phyloP scores from a whole-genome alignment of 2,329 filamentous ascomycete genomes.

The Tolypocladium ovalisporum region DNA sequence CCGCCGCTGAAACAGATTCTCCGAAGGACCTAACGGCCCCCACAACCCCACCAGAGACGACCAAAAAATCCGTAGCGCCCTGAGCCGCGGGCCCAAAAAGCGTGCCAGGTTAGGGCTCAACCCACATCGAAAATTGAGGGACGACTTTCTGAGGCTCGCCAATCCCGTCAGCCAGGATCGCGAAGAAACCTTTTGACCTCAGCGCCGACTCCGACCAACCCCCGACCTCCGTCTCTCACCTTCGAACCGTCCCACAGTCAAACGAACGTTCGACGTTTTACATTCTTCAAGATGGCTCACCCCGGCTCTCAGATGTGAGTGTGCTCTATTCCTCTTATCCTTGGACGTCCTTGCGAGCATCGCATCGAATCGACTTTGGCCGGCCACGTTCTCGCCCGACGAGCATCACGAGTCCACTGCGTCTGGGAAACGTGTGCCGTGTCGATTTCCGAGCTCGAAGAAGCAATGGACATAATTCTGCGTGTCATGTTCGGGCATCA shows the following conservation, averaged over 20 bases:
- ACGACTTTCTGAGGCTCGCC: conserved; percentile 3
- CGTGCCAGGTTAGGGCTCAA: conserved; percentile 16
- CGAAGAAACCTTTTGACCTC: conserved; percentile 4
- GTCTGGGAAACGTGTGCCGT: background rate
- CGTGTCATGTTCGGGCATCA: background rate
- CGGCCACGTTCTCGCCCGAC: background rate
- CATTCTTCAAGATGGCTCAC: conserved; percentile 45
- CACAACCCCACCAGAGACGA: background rate
- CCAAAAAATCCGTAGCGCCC: background rate
- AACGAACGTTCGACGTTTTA: conserved; percentile 9
- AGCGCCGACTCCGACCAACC: conserved; percentile 2
- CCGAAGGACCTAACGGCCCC: no score
- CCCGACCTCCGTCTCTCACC: background rate
- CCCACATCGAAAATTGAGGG: conserved; percentile 14
- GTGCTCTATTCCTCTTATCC: background rate
- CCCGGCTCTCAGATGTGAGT: conserved; percentile 54
- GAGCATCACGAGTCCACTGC: background rate
- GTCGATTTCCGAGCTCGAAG: background rate
- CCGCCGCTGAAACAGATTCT: conserved; percentile 10
- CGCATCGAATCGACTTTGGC: background rate
- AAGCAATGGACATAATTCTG: no score
- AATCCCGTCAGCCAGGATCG: conserved; percentile 3
- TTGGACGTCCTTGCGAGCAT: background rate
- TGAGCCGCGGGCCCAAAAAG: background rate
- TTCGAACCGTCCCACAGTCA: conserved; percentile 16